These are phyloP conservation scores for Rhodofomes roseus DNA, from an alignment of 1,284 basidiomycete genomes.

Conservation along the genomic window DNA sequence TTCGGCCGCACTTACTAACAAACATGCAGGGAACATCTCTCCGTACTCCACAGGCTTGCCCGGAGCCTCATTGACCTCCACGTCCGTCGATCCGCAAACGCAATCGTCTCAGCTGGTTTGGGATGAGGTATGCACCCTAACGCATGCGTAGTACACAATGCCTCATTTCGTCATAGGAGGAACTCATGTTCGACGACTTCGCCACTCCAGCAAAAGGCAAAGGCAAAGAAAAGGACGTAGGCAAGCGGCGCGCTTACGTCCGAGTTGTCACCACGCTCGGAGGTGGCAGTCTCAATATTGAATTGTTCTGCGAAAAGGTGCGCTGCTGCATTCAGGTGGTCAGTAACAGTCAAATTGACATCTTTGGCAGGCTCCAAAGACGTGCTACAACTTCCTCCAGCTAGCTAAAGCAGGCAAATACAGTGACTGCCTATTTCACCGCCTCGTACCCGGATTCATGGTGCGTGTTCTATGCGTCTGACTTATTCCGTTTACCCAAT, in stretches of 20 bases:
- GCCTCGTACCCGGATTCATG: conserved; percentile 97
- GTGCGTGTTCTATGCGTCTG: conserved; percentile 36
- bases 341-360: not conserved
- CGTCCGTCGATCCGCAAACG: conserved; percentile 81
- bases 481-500: not conserved
- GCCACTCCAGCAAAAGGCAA: conserved; percentile 73
- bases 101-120: conserved; percentile 79
- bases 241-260: conserved; percentile 86
- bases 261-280: conserved; percentile 90
- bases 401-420: conserved; percentile 89
- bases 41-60: conserved; percentile 89
- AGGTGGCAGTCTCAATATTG: conserved; percentile 82
- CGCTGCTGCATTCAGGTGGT: not conserved
- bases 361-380: conserved; percentile 79
- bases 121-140: conserved; percentile 63
- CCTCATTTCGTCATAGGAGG: conserved; percentile 48
- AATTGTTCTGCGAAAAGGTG: conserved; percentile 89
- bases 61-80: conserved; percentile 92
- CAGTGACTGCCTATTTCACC: conserved; percentile 86
- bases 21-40: conserved; percentile 78
- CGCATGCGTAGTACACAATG: not conserved
- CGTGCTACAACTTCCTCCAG: conserved; percentile 97
- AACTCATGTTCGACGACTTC: conserved; percentile 91
- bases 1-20: conserved; percentile 1
- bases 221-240: conserved; percentile 88